phyloP scores from a whole-genome alignment of 768 basidiomycete genomes.

The Lanmaoa pseudosensibilis region DNA sequence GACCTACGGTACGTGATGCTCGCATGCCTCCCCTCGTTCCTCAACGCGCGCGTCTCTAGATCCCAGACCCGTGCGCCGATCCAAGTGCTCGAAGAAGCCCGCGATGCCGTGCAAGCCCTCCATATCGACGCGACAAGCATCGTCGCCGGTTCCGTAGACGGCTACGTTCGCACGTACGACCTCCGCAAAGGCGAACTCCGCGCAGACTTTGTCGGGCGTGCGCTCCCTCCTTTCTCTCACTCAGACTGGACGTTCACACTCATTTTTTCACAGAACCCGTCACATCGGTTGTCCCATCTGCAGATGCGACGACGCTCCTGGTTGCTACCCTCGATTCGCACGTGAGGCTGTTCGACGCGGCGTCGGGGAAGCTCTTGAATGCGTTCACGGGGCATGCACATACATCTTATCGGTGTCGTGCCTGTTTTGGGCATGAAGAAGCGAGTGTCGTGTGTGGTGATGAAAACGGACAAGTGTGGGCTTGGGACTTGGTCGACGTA shows the following conservation, averaged over 20 bases:
- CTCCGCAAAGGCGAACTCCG: conserved; percentile 89
- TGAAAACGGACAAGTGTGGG: conserved; percentile 86
- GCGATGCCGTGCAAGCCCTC: conserved; percentile 82
- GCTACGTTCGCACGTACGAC: conserved; percentile 91
- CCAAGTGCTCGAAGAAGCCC: conserved; percentile 87
- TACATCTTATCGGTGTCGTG: conserved; percentile 72
- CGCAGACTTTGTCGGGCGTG: conserved; percentile 88
- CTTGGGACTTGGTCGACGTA: conserved; percentile 92
- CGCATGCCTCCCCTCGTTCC: neutral
- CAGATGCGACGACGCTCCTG: conserved; percentile 77
- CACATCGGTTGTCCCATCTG: conserved; percentile 76
- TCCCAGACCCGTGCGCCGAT: conserved; percentile 81
- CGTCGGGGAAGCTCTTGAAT: conserved; percentile 81
- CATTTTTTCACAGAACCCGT: conserved; percentile 74
- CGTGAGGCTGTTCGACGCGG: conserved; percentile 81
- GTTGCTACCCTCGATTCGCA: conserved; percentile 83
- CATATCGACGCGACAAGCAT: conserved; percentile 66
- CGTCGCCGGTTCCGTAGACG: conserved; percentile 86
- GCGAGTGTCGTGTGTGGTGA: conserved; percentile 84
- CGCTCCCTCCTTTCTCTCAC: conserved; percentile 31
- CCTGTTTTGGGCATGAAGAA: conserved; percentile 83
- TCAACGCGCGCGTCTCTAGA: conserved; percentile 35
- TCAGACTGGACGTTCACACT: neutral
- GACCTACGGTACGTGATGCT: conserved; percentile 67
- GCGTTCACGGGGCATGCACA: conserved; percentile 79